These are phyloP conservation scores for Blastobotrys aristatus DNA, from an alignment of 1,139 yeast genomes.

Conservation along the genomic window DNA sequence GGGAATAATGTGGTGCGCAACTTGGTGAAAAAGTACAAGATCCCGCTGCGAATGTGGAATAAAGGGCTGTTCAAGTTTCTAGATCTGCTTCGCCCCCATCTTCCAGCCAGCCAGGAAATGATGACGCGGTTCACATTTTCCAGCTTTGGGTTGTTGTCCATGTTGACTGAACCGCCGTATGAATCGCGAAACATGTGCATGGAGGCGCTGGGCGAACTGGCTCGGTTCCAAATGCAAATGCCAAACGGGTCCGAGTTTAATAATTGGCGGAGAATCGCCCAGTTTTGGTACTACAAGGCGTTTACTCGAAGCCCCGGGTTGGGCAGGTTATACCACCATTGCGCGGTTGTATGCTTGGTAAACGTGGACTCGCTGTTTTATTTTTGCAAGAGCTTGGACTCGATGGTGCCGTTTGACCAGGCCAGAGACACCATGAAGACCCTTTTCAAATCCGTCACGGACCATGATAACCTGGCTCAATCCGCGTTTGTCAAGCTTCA, in stretches of 20 bases:
- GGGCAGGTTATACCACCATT: slow-evolving; percentile 33
- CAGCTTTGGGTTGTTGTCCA: slow-evolving; percentile 28
- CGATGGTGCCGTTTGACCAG: slow-evolving; percentile 26
- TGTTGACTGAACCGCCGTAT: slow-evolving; percentile 32
- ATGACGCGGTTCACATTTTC: slow-evolving; percentile 27
- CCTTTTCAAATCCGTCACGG: slow-evolving; percentile 21
- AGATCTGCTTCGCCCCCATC: slow-evolving; percentile 26
- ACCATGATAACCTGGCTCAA: slow-evolving; percentile 16
- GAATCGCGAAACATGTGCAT: slow-evolving; percentile 32
- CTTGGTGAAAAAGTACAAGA: slow-evolving; percentile 29
- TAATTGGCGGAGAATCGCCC: slow-evolving; percentile 31
- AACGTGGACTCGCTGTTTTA: slow-evolving; percentile 31
- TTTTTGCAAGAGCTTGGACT: slow-evolving; percentile 29
- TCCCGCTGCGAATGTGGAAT: slow-evolving; percentile 33
- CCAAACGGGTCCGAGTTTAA: slow-evolving; percentile 20
- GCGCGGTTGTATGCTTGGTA: slow-evolving; percentile 27
- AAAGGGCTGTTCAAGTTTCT: slow-evolving; percentile 31
- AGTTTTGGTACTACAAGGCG: slow-evolving; percentile 33
- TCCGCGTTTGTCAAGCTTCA: slow-evolving; percentile 23
- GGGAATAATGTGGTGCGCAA: slow-evolving; percentile 25
- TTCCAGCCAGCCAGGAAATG: slow-evolving; percentile 26
- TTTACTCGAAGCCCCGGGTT: slow-evolving; percentile 29
- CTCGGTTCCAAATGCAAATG: slow-evolving; percentile 29
- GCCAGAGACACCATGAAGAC: slow-evolving; percentile 23
- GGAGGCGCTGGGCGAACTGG: slow-evolving; percentile 34